Evolutionary conservation across 148 eudicot genomes (phyloP).

Genomic region (Arctostaphylos glauca): DNA sequence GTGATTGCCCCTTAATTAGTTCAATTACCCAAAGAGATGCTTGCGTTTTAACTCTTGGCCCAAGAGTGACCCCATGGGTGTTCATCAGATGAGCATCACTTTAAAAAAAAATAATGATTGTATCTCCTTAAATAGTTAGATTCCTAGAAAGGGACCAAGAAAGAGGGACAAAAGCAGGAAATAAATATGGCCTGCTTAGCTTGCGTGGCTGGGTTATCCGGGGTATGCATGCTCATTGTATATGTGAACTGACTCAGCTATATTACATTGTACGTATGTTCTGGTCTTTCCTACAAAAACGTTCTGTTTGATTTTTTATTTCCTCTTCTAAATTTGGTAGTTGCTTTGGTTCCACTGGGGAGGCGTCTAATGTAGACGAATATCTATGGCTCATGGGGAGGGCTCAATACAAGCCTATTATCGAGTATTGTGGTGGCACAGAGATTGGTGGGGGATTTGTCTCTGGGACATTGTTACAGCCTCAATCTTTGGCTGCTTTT

Average conservation of each 20-base stretch:
- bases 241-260: not conserved
- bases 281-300: not conserved
- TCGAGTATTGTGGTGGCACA: constrained; percentile 97
- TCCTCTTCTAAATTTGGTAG: constrained; percentile 32
- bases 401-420: constrained; percentile 83
- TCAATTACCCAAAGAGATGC: not conserved
- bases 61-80: too few relatives aligned
- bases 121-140: not conserved
- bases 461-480: constrained; percentile 79
- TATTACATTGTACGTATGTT: not conserved
- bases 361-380: constrained; percentile 93
- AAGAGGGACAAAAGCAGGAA: not conserved
- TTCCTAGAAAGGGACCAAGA: not conserved
- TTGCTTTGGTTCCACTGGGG: constrained; percentile 93
- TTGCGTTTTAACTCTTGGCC: too few relatives aligned
- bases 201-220: not conserved
- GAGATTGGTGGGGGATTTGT: constrained; percentile 94
- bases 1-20: not conserved
- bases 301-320: not conserved
- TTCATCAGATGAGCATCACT: too few relatives aligned
- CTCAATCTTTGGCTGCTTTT: constrained; percentile 85
- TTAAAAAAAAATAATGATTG: not conserved
- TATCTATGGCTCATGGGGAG: constrained; percentile 96
- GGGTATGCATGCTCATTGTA: not conserved
- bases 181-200: not conserved